These are phyloP conservation scores for Candida methanosorbosa DNA, from an alignment of 805 yeast species.

Conservation along the genomic window DNA sequence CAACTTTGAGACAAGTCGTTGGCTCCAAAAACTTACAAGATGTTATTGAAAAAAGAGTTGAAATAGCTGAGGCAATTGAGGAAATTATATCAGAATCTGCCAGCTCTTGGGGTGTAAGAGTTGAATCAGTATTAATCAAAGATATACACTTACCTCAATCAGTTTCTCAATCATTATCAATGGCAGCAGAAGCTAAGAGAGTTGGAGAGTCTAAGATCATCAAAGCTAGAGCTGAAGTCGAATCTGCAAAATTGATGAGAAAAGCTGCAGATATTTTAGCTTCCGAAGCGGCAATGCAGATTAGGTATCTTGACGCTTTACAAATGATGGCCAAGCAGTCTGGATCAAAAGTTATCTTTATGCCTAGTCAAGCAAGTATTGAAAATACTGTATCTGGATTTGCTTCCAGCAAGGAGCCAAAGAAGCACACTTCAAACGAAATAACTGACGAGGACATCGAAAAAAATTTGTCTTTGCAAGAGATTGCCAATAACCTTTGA, in stretches of 20 bases:
- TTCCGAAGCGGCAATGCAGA: conserved; percentile 71
- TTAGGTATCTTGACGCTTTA: conserved; percentile 72
- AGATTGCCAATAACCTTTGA: no score
- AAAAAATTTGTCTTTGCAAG: no score
- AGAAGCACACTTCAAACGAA: no score
- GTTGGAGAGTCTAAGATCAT: conserved; percentile 72
- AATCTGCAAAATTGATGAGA: conserved; percentile 67
- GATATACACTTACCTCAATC: conserved; percentile 48
- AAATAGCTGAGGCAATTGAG: conserved; percentile 57
- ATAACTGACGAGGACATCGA: no score
- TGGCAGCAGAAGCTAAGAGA: conserved; percentile 70
- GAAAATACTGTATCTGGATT: conserved; percentile 15
- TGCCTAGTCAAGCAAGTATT: conserved; percentile 45
- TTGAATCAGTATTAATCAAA: conserved; percentile 61
- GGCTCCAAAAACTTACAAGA: conserved; percentile 62
- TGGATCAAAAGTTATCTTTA: conserved; percentile 61
- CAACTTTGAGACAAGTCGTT: conserved; percentile 63
- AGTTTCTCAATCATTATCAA: conserved; percentile 53
- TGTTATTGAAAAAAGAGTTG: conserved; percentile 65
- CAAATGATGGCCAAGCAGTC: conserved; percentile 59
- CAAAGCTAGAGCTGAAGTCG: conserved; percentile 69
- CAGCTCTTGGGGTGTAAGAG: conserved; percentile 59
- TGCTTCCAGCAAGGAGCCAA: no score
- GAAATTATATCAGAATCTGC: conserved; percentile 55
- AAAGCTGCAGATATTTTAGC: conserved; percentile 71